Evolutionary conservation across 352 stramenopile species (phyloP), one percentile per base, ranked within the genome.

Genomic region (Elongisporangium prolatum): DNA sequence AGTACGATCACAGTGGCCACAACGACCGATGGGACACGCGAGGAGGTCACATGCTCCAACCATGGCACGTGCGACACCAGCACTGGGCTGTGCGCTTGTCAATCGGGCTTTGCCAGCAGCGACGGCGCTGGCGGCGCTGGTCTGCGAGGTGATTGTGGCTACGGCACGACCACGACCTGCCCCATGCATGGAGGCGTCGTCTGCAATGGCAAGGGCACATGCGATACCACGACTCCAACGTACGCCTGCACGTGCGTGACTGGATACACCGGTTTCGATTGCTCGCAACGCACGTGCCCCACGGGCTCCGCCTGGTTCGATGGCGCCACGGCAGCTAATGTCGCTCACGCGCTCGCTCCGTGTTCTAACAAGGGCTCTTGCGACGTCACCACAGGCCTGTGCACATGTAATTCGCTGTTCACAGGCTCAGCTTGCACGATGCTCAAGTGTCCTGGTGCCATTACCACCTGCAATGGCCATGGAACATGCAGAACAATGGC

Each of bases 21-120:
- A 0, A 49, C 56, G 13, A 65, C 63, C 13, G 56, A 69, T 20
- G 82, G 82, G 18, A 88, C 71, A 0, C 75, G 74, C 3, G 79
- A 87, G 44, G 71, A 82, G 44, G 63, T 53, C 4, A 74, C 95
- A 65, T 98, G 94, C 66, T 93, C 88, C 0, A 97, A 97, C 63
- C 75, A 71, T 34, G 86, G 87, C 18, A 38, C 56, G 2, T 96
- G 86, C 25, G 73, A 95, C 37, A 65, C 72, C 20, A 60, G 38
- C 11, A 79, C 69, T 0, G 88, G 88, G 11, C 47, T 88, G n/a
- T 97, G 88, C 59, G 71, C 68, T n/a, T 97, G 88, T 50, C 34
- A 54, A 4, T 37, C 65, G 3, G 80, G 80, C 14, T 96, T 91
- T 59, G 59, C 63, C 10, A 89, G 85, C 61, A 77, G 71, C 17